Conservation (phyloP, 2,329 filamentous ascomycete species). For the Didymellaceae sp. region DNA sequence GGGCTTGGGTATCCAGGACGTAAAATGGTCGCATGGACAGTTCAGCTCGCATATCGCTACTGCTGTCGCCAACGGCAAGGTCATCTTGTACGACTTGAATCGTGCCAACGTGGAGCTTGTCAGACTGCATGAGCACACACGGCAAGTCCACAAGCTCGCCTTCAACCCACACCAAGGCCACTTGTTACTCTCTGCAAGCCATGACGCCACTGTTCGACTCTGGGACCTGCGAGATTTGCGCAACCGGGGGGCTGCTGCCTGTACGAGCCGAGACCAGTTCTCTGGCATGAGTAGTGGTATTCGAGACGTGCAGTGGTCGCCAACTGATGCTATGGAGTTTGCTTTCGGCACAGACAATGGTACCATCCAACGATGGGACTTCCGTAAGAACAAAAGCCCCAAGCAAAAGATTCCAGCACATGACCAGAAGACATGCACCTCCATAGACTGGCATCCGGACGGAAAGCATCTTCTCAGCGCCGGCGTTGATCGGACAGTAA, state of each 20-base stretch:
- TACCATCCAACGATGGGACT: slow-evolving; percentile 69
- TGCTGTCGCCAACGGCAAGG: slow-evolving; percentile 69
- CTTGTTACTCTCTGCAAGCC: slow-evolving; percentile 68
- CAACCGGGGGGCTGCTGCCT: slow-evolving; percentile 56
- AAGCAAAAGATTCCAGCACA: slow-evolving; percentile 68
- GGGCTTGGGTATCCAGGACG: slow-evolving; percentile 68
- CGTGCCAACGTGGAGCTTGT: slow-evolving; percentile 66
- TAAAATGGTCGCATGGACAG: slow-evolving; percentile 70
- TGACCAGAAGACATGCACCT: slow-evolving; percentile 62
- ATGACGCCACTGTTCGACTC: slow-evolving; percentile 68
- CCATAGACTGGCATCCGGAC: slow-evolving; percentile 72
- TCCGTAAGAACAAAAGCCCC: slow-evolving; percentile 62
- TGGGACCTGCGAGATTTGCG: slow-evolving; percentile 67
- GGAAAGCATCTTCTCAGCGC: slow-evolving; percentile 69
- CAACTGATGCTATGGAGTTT: slow-evolving; percentile 66
- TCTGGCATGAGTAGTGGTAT: slow-evolving; percentile 66
- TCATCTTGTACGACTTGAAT: slow-evolving; percentile 69
- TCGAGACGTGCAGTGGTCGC: slow-evolving; percentile 70
- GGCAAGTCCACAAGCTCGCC: slow-evolving; percentile 69
- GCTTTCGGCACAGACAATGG: slow-evolving; percentile 70
- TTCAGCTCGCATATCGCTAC: slow-evolving; percentile 68
- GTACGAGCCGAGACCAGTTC: slow-evolving; percentile 62
- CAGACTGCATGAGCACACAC: slow-evolving; percentile 68
- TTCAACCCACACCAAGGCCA: slow-evolving; percentile 69
- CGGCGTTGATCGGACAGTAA: slow-evolving; percentile 67